Evolutionary conservation across 78 protist species (phyloP).

Genomic region (Polysphondylium violaceum): DNA sequence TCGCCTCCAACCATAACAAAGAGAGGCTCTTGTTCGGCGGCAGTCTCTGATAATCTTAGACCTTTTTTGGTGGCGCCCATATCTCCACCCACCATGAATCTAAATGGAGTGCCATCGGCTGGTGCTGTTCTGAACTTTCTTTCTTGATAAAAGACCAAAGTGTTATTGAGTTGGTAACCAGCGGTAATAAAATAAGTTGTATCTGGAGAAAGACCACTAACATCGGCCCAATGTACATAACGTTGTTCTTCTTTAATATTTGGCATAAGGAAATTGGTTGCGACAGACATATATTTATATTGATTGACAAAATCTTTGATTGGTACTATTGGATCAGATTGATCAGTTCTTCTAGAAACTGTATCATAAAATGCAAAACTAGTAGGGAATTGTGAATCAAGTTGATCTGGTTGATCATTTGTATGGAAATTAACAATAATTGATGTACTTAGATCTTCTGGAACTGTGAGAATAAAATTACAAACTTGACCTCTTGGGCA

Average conservation of each 20-base stretch:
- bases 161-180: not conserved
- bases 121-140: slow-evolving; percentile 75
- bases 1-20: slow-evolving; percentile 83
- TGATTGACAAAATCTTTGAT: slow-evolving; percentile 28
- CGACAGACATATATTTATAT: not conserved
- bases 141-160: slow-evolving; percentile 19
- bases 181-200: slow-evolving; percentile 25
- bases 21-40: slow-evolving; percentile 48
- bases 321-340: too few relatives aligned
- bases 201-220: not conserved
- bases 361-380: slow-evolving; percentile 38
- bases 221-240: slow-evolving; percentile 56
- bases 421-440: slow-evolving; percentile 40
- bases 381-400: not conserved
- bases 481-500: slow-evolving; percentile 56
- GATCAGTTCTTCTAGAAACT: not conserved
- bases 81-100: slow-evolving; percentile 68
- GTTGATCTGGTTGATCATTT: slow-evolving; percentile 14
- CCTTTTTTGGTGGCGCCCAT: slow-evolving; percentile 19
- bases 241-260: slow-evolving; percentile 36
- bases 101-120: slow-evolving; percentile 21
- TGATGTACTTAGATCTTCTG: slow-evolving; percentile 34
- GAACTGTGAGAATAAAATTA: slow-evolving; percentile 65
- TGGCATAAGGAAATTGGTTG: slow-evolving; percentile 26
- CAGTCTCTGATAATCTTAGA: slow-evolving; percentile 2